These are phyloP conservation scores for Austroboletus niveus DNA, from an alignment of 1,284 basidiomycete genomes.

Conservation along the genomic window DNA sequence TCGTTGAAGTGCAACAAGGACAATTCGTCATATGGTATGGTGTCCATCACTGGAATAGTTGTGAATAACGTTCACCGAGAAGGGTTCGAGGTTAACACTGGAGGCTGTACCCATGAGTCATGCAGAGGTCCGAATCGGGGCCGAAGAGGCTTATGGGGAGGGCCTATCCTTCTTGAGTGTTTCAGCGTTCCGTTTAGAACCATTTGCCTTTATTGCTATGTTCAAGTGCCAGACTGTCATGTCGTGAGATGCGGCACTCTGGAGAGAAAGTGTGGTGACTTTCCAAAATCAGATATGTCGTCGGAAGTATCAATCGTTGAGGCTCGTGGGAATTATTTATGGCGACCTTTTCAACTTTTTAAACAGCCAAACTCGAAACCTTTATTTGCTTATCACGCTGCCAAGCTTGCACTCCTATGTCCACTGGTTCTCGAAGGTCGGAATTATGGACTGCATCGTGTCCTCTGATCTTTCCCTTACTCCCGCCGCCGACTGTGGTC, in stretches of 20 bases:
- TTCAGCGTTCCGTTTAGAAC: too few species aligned
- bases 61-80: neutral
- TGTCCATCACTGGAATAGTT: neutral
- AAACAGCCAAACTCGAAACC: too few species aligned
- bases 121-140: neutral
- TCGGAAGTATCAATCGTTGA: slow-evolving; percentile 6
- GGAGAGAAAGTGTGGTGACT: slow-evolving; percentile 7
- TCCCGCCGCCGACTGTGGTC: too few species aligned
- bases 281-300: slow-evolving; percentile 24
- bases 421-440: too few species aligned
- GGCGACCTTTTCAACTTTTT: too few species aligned
- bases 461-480: too few species aligned
- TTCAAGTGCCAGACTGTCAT: neutral
- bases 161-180: too few species aligned
- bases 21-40: slow-evolving; percentile 2
- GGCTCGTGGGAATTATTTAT: neutral
- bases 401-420: too few species aligned
- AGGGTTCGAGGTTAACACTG: too few species aligned
- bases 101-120: neutral
- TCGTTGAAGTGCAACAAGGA: slow-evolving; percentile 11
- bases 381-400: too few species aligned
- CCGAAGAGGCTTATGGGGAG: neutral
- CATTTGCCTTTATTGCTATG: neutral
- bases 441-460: too few species aligned
- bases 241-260: neutral